These are phyloP conservation scores for Trichosporon ovoides DNA, from an alignment of 1,284 basidiomycete species.

Conservation along the genomic window DNA sequence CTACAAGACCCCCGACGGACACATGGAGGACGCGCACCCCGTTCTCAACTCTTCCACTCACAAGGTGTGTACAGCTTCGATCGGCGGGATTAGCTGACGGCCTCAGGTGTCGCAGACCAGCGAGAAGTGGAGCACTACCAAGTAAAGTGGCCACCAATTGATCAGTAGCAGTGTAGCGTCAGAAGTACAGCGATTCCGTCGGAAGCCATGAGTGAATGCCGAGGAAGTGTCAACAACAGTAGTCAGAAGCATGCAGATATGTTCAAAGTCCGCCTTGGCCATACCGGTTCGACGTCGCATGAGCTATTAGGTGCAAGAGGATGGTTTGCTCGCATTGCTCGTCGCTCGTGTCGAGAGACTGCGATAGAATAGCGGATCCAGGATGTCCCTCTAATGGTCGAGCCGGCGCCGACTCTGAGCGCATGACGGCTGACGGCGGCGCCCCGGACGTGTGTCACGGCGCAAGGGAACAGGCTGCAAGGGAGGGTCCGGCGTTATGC, in stretches of 20 bases:
- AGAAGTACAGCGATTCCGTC: not conserved
- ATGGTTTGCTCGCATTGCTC: too few relatives aligned
- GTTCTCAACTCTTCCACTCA: conserved; percentile 35
- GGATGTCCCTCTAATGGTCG: too few relatives aligned
- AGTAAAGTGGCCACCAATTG: not conserved
- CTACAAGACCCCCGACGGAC: conserved; percentile 45
- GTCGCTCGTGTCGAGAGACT: too few relatives aligned
- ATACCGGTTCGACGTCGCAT: too few relatives aligned
- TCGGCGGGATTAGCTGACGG: not conserved
- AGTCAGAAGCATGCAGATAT: conserved; percentile 1
- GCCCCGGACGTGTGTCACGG: too few relatives aligned
- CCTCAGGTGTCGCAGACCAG: not conserved
- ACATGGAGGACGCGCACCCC: conserved; percentile 44
- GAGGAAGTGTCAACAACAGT: not conserved
- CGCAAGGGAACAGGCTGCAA: too few relatives aligned
- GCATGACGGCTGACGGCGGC: too few relatives aligned
- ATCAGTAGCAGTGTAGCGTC: not conserved
- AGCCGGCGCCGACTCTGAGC: too few relatives aligned
- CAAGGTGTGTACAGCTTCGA: conserved; percentile 27
- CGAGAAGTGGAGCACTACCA: conserved; percentile 2
- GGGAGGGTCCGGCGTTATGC: too few relatives aligned
- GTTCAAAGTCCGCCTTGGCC: too few relatives aligned
- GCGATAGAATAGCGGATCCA: too few relatives aligned
- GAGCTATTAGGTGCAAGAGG: too few relatives aligned
- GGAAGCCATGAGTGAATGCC: not conserved